Evolutionary conservation across 2,329 filamentous ascomycete genomes (phyloP).

Genomic region (Trichoderma harzianum): DNA sequence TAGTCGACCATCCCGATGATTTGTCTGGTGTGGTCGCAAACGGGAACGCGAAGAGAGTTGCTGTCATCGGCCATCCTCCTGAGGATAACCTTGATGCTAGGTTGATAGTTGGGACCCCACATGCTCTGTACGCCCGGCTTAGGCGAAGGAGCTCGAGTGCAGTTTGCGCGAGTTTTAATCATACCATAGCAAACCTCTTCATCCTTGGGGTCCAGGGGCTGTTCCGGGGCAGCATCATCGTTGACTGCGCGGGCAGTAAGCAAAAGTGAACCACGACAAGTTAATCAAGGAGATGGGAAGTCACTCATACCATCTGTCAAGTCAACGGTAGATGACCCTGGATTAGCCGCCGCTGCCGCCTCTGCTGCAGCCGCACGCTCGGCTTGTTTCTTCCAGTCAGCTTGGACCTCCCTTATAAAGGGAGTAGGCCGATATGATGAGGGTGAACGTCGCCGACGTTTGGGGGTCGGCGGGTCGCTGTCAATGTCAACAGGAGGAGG

Average conservation of each 20-base stretch:
- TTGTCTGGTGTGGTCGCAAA: slow-evolving; percentile 66
- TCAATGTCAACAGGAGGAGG: not conserved
- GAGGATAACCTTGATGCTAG: slow-evolving; percentile 69
- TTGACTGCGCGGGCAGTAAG: slow-evolving; percentile 30
- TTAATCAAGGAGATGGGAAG: slow-evolving; percentile 13
- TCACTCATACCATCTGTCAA: slow-evolving; percentile 47
- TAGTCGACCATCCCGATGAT: slow-evolving; percentile 75
- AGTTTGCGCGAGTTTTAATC: slow-evolving; percentile 65
- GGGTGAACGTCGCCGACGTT: not conserved
- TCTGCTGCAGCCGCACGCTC: slow-evolving; percentile 21
- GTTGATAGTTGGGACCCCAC: slow-evolving; percentile 61
- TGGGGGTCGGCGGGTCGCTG: not conserved
- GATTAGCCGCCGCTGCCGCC: slow-evolving; percentile 6
- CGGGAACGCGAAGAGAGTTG: slow-evolving; percentile 61
- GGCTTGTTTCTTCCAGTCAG: slow-evolving; percentile 43
- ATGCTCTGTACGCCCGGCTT: slow-evolving; percentile 61
- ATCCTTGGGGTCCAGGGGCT: slow-evolving; percentile 52
- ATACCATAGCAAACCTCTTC: slow-evolving; percentile 81
- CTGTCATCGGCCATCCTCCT: slow-evolving; percentile 55
- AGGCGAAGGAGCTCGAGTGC: slow-evolving; percentile 64
- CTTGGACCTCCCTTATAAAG: not conserved
- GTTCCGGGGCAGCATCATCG: slow-evolving; percentile 48
- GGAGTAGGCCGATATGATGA: not conserved
- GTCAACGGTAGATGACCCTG: slow-evolving; percentile 50
- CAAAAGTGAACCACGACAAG: not conserved